A percentile compares a stretch with the other conserved stretches of the same genome.
Conservation (phyloP, 2,329 filamentous ascomycete genomes). For the Graphilbum fragrans region DNA sequence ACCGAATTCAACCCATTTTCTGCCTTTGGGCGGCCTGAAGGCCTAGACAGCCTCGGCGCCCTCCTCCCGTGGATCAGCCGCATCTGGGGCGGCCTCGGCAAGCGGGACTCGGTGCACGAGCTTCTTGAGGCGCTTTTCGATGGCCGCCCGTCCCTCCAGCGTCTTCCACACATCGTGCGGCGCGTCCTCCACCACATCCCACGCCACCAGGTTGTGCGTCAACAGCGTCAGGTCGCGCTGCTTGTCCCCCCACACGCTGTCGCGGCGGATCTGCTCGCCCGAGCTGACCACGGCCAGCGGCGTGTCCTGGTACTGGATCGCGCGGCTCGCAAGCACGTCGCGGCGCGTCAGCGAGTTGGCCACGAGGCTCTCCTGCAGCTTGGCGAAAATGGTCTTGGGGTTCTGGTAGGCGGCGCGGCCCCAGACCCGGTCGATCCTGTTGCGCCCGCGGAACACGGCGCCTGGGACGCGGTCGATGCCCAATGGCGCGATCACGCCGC, state of each 20-base stretch:
- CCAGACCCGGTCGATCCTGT: constrained; percentile 72
- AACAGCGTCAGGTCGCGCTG: constrained; percentile 75
- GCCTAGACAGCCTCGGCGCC: no score
- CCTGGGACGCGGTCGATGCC: constrained; percentile 71
- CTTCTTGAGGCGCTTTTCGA: constrained; percentile 69
- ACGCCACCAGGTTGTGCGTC: constrained; percentile 65
- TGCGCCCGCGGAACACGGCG: constrained; percentile 71
- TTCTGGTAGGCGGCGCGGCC: constrained; percentile 67
- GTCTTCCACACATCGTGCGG: constrained; percentile 81
- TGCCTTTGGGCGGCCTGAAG: no score
- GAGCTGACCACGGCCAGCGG: constrained; percentile 76
- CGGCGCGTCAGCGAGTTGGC: constrained; percentile 73
- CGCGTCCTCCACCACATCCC: constrained; percentile 78
- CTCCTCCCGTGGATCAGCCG: no score
- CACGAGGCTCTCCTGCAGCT: constrained; percentile 85
- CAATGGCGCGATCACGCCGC: constrained; percentile 75
- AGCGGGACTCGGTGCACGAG: constrained; percentile 49
- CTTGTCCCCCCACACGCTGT: constrained; percentile 66
- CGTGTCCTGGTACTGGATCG: constrained; percentile 65
- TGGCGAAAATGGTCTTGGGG: constrained; percentile 77
- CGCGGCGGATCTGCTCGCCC: constrained; percentile 54
- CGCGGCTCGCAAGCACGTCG: constrained; percentile 65
- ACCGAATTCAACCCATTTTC: no score
- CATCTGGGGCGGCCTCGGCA: no score
- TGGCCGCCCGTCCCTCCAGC: constrained; percentile 53